Conservation (phyloP, 768 basidiomycete genomes). For the Kwoniella europaea region DNA sequence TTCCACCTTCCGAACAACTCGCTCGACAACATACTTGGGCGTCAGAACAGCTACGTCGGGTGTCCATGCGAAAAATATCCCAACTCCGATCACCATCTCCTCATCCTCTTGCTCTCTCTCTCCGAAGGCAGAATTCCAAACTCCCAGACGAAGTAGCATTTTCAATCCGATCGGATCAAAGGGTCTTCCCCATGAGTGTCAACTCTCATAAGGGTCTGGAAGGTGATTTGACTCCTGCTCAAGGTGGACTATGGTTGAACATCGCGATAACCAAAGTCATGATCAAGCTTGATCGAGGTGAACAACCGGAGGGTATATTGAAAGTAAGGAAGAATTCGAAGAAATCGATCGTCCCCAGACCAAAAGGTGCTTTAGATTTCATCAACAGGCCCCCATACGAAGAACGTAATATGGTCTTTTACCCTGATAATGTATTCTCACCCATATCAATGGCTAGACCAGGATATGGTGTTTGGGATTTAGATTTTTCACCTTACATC, state of each 20-base stretch:
- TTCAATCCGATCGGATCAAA: constrained; percentile 39
- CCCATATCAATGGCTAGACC: constrained; percentile 46
- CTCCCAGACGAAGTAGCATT: constrained; percentile 48
- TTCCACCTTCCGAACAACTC: constrained; percentile 16
- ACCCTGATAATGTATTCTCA: constrained; percentile 36
- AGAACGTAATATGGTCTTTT: constrained; percentile 46
- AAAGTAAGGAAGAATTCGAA: neutral
- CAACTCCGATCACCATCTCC: constrained; percentile 47
- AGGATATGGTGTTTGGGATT: constrained; percentile 48
- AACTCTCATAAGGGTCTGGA: constrained; percentile 24
- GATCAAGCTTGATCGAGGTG: constrained; percentile 29
- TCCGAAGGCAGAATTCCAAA: constrained; percentile 37
- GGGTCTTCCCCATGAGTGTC: constrained; percentile 43
- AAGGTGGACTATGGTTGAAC: constrained; percentile 34
- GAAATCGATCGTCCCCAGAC: constrained; percentile 17
- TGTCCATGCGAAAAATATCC: constrained; percentile 37
- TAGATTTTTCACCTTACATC: constrained; percentile 49
- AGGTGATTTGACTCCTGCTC: constrained; percentile 28
- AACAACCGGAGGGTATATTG: constrained; percentile 27
- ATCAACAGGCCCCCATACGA: constrained; percentile 48
- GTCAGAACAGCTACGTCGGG: constrained; percentile 39
- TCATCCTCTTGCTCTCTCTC: constrained; percentile 42
- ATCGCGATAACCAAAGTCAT: constrained; percentile 32
- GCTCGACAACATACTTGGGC: constrained; percentile 29
- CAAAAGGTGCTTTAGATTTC: constrained; percentile 41